Evolutionary conservation across 2,329 filamentous ascomycete species (phyloP), one percentile per base, ranked within the genome.

Genomic region (Ascochyta rabiei): DNA sequence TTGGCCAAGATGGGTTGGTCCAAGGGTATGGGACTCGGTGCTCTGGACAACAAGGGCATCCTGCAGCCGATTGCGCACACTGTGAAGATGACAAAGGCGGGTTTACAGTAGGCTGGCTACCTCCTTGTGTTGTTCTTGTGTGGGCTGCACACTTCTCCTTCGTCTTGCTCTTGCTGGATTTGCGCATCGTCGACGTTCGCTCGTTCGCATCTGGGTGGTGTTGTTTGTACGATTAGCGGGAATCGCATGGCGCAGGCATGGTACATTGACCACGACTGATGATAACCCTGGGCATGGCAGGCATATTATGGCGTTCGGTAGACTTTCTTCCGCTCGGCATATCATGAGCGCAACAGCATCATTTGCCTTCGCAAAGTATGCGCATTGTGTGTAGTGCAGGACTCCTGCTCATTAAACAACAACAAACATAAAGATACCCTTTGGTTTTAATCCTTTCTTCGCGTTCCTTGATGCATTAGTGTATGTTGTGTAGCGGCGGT

Each of bases 1-100:
- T 77, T 99, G 60, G 91, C 96, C 77, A 98, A 95, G 77, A 98
- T 98, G 95, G 95, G 95, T 3, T 99, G 95, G 93, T 89, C 85
- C 57, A 88, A 83, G 47, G 95, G 95, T 5, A 96, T 88, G 69
- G 90, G 89, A 1, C 82, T 99, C 1, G 95, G 95, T 47, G 86
- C 90, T 10, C 71, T 80, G 1, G 87, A 96, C 60, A 96, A 96
- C 73, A 90, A 95, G 74, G 95, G 95, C 28, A 95, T 96, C 47
- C 76, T 96, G 60, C 86, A 91, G 57, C 93, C 93, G 0, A 89
- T 99, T 21, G 83, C 86, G 23, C 93, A 96, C 61, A 85, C 95
- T 23, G 89, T 99, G 64, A 96, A 96, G 78, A 90, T 86, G 33
- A 87, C 85, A 9, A 96, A 92, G 72, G 89, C 91, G 19, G 95